A percentile compares a stretch with the other conserved stretches of the same genome.
Evolutionary conservation across 768 basidiomycete species (phyloP).

Genomic region (Mycena capillaripes): DNA sequence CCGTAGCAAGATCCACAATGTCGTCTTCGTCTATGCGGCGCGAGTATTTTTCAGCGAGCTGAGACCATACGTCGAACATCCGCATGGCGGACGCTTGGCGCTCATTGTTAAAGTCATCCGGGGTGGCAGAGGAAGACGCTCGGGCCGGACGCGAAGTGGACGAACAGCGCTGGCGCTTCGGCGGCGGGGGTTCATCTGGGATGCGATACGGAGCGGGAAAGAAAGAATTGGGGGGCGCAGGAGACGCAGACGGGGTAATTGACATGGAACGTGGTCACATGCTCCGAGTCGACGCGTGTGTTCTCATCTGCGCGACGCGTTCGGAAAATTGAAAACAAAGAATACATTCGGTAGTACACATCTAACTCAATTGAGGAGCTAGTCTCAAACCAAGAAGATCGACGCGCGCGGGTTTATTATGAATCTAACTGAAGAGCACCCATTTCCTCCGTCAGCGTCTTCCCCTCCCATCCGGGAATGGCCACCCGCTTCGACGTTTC

Average conservation of each 20-base stretch:
- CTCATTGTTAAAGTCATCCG: slow-evolving; percentile 64
- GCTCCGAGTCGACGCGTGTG: neutral
- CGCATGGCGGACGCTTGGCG: slow-evolving; percentile 70
- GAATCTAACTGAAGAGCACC: neutral
- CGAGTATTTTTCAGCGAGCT: slow-evolving; percentile 77
- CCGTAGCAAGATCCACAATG: slow-evolving; percentile 76
- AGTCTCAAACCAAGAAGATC: too few relatives aligned
- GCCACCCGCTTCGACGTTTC: slow-evolving; percentile 59
- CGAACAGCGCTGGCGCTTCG: slow-evolving; percentile 64
- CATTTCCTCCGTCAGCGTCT: slow-evolving; percentile 5
- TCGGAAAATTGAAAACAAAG: too few relatives aligned
- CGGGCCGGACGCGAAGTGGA: slow-evolving; percentile 56
- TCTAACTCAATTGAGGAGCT: too few relatives aligned
- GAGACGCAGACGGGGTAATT: slow-evolving; percentile 70
- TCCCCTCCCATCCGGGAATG: slow-evolving; percentile 48
- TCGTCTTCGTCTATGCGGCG: slow-evolving; percentile 83
- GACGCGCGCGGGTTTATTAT: too few relatives aligned
- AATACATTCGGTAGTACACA: too few relatives aligned
- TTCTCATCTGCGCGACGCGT: too few relatives aligned
- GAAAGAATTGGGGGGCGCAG: slow-evolving; percentile 50
- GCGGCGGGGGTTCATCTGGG: slow-evolving; percentile 54
- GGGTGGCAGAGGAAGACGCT: slow-evolving; percentile 54
- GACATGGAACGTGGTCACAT: slow-evolving; percentile 11
- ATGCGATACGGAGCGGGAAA: slow-evolving; percentile 41
- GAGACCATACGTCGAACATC: slow-evolving; percentile 73